Percentiles rank a stretch among this genome's conserved stretches.
Conservation (phyloP, 352 stramenopile genomes). For the Phytophthora pisi region DNA sequence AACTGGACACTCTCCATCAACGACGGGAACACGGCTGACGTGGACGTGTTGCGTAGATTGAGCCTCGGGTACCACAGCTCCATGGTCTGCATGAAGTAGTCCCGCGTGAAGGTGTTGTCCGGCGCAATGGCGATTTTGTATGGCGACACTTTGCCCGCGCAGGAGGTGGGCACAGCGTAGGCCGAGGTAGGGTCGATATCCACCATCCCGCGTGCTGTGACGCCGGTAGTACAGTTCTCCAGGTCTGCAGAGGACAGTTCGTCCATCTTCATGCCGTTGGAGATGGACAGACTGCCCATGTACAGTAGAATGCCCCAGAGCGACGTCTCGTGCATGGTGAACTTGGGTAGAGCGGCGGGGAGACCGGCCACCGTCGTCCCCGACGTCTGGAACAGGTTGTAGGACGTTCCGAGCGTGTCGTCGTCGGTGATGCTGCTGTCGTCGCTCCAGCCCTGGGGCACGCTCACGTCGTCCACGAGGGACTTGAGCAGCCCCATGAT, state of each 20-base stretch:
- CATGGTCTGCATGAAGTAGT: constrained; percentile 76
- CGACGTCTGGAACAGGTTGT: constrained; percentile 58
- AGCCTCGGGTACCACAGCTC: constrained; percentile 58
- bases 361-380: constrained; percentile 39
- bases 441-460: constrained; percentile 61
- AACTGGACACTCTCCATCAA: constrained; percentile 68
- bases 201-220: constrained; percentile 40
- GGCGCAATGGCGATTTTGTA: constrained; percentile 71
- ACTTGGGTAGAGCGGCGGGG: constrained; percentile 44
- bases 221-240: constrained; percentile 33
- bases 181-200: constrained; percentile 40
- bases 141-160: constrained; percentile 44
- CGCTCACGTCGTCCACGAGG: constrained; percentile 47
- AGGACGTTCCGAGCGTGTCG: constrained; percentile 41
- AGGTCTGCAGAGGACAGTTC: constrained; percentile 43
- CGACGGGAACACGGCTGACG: constrained; percentile 48
- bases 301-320: constrained; percentile 59
- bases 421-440: constrained; percentile 23
- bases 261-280: constrained; percentile 42
- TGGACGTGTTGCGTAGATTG: constrained; percentile 25
- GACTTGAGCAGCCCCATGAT: constrained; percentile 63
- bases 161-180: constrained; percentile 42
- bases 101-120: constrained; percentile 62
- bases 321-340: constrained; percentile 58
- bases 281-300: constrained; percentile 50